phyloP scores from a whole-genome alignment of 306 rosid genomes.

The Cucurbita maxima region DNA sequence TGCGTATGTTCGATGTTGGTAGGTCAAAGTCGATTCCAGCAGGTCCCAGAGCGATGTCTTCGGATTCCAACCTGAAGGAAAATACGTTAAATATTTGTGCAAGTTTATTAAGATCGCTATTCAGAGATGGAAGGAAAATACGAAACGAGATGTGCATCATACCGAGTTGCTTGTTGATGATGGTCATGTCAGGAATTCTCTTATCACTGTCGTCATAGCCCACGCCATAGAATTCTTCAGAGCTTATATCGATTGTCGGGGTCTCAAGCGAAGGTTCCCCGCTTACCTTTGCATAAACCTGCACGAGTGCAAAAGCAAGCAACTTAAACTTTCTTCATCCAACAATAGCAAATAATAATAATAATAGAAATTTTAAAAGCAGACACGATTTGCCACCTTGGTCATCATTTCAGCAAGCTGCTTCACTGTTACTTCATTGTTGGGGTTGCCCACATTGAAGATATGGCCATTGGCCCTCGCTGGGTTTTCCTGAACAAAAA shows the following conservation, averaged over 20 bases:
- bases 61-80: conserved; percentile 63
- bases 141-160: conserved; percentile 2
- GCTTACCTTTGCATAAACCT: conserved; percentile 81
- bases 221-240: conserved; percentile 79
- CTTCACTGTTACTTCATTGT: conserved; percentile 92
- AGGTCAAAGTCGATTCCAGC: conserved; percentile 85
- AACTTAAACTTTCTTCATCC: neutral
- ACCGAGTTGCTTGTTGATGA: conserved; percentile 82
- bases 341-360: neutral
- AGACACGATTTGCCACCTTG: conserved; percentile 30
- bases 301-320: neutral
- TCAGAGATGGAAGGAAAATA: neutral
- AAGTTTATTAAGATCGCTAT: neutral
- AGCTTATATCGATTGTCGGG: conserved; percentile 69
- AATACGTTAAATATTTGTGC: too few species aligned
- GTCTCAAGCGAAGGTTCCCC: conserved; percentile 42
- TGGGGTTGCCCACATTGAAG: conserved; percentile 88
- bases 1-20: conserved; percentile 85
- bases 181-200: conserved; percentile 95
- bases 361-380: neutral
- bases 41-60: conserved; percentile 83
- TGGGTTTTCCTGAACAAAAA: conserved; percentile 63
- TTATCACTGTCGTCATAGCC: conserved; percentile 90
- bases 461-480: conserved; percentile 75
- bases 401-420: conserved; percentile 96